Percentiles rank a stretch among this genome's conserved stretches.
Conservation (phyloP, 805 yeast genomes). For the Brettanomyces custersianus region DNA sequence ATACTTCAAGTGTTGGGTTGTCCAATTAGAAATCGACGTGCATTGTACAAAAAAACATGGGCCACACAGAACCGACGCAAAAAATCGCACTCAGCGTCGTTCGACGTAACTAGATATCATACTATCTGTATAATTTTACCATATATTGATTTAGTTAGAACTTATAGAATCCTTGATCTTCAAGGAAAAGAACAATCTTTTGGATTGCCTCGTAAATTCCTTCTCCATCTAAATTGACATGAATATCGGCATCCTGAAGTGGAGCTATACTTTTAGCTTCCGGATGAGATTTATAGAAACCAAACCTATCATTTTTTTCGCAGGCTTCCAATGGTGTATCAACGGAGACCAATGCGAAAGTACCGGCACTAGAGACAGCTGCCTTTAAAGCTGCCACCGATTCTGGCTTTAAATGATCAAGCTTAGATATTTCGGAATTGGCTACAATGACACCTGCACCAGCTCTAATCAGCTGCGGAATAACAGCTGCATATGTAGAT, state of each 20-base stretch:
- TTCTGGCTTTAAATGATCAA: conserved; percentile 31
- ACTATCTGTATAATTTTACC: neutral
- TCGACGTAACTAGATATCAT: too few relatives aligned
- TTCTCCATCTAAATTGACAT: conserved; percentile 39
- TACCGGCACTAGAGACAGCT: conserved; percentile 38
- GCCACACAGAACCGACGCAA: too few relatives aligned
- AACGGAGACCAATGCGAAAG: conserved; percentile 43
- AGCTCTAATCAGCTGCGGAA: conserved; percentile 73
- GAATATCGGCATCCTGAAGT: conserved; percentile 48
- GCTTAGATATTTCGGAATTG: conserved; percentile 25
- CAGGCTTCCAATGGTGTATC: conserved; percentile 38
- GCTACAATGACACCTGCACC: conserved; percentile 85
- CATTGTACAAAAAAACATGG: too few relatives aligned
- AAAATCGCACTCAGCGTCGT: too few relatives aligned
- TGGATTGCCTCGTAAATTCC: conserved; percentile 65
- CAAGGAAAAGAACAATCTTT: conserved; percentile 62
- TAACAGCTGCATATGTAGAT: conserved; percentile 47
- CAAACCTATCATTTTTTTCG: conserved; percentile 40
- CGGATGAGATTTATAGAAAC: conserved; percentile 35
- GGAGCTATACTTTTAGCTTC: conserved; percentile 40
- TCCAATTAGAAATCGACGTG: too few relatives aligned
- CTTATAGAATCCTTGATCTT: conserved; percentile 74
- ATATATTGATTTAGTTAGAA: conserved; percentile 23
- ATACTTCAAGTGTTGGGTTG: too few relatives aligned
- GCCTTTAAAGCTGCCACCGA: conserved; percentile 35